Evolutionary conservation across 176 grass and related monocot genomes (phyloP), one percentile per base, ranked within the genome.

Genomic region (Poa annua): DNA sequence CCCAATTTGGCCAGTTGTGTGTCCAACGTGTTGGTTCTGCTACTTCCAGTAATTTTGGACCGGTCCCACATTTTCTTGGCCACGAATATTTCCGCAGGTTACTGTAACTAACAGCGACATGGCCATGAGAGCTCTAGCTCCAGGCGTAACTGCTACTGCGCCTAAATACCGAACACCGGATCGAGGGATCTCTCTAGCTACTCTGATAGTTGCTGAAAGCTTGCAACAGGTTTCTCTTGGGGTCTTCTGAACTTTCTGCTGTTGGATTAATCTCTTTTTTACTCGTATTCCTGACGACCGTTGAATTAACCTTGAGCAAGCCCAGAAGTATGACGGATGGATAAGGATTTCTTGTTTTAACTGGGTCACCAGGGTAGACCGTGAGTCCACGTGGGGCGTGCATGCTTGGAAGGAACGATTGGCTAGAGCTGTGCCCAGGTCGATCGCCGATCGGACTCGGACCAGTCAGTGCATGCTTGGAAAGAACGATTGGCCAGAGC

Each of bases 71-170:
- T 34, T 33, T 19, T 80, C 80, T 51, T 17, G 83, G 62, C 83
- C 36, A 49, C 19, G 55, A 50, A 77, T 63, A 44, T 62, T 77
- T 63, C 84, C 6, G 32, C 55, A 1, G 64, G 13, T 60, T 74
- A 51, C 3, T 19, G 29, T 65, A 65, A 65, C 62, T 65, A 65
- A 65, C 62, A 65, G 29, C 62, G 62, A 65, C 62, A 42, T 10
- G 44, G 44, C 44, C 7, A 6, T 26, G 10, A 29, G 34, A 19
- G 12, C 65, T 33, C 61, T 29, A 7, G 29, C 65, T 33, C 61
- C 15, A 7, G 29, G 25, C 13, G 26, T 13, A 33, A 29, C 11
- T 6, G 48, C 49, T 75, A 32, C 74, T 15, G 9, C 29, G 20
- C 52, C 33, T 48, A 47, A 25, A 10, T 48, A 2, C 42, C 24